These are phyloP conservation scores for Penicillium samsonianum DNA, from an alignment of 495 filamentous ascomycete genomes.

Conservation along the genomic window DNA sequence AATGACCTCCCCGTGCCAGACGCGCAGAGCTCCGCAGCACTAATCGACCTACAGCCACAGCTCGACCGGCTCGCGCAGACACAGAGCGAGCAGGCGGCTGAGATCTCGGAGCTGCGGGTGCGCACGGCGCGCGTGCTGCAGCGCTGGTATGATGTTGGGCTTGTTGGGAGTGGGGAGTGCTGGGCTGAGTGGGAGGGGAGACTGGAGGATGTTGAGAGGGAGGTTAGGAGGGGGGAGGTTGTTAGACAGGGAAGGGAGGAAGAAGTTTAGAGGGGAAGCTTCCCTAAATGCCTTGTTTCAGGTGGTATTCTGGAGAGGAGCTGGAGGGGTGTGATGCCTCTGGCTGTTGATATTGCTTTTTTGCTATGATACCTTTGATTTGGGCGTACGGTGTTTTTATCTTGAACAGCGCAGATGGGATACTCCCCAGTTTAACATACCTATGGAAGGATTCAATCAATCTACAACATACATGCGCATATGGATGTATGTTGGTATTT, in stretches of 20 bases:
- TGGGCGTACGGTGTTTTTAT: not conserved
- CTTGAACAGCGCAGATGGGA: not conserved
- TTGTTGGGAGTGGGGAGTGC: constrained; percentile 67
- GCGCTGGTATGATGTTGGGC: constrained; percentile 75
- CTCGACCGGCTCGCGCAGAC: constrained; percentile 64
- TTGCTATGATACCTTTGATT: constrained; percentile 7
- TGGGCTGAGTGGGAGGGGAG: constrained; percentile 75
- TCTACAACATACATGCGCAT: not conserved
- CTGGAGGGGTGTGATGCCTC: not conserved
- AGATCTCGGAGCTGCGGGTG: constrained; percentile 68
- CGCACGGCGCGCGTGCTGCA: constrained; percentile 72
- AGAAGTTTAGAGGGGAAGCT: constrained; percentile 29
- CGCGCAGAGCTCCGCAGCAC: constrained; percentile 60
- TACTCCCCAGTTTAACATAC: not conserved
- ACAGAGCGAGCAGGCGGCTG: constrained; percentile 71
- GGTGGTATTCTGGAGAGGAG: not conserved
- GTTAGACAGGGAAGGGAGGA: constrained; percentile 39
- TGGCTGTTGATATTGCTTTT: not conserved
- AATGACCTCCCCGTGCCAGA: constrained; percentile 76
- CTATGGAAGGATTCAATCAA: not conserved
- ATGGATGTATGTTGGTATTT: not conserved
- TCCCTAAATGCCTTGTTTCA: not conserved
- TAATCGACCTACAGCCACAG: constrained; percentile 70
- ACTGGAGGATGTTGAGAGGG: constrained; percentile 65
- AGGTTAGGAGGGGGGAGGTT: constrained; percentile 61